Evolutionary conservation across 768 basidiomycete species (phyloP), one percentile per base, ranked within the genome.

Genomic region (Suillus cothurnatus): DNA sequence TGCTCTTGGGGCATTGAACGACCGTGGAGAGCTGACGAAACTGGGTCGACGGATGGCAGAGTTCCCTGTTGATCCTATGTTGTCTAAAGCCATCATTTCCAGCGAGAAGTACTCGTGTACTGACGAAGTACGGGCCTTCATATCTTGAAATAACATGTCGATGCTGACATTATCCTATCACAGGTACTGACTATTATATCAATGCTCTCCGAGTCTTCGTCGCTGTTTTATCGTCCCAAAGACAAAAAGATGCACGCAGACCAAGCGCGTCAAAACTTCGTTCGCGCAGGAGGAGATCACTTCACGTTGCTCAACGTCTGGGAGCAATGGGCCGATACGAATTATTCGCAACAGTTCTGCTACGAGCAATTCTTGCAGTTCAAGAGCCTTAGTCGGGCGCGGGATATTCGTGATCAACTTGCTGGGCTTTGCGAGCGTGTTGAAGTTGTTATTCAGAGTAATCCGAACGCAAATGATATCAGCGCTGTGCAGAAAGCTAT

Each of bases 291-390:
- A 34, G 97, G 97, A 28, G 97, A 99, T 72, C 97, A 99, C 79
- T 99, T 99, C 74, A 99, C 97, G 7, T 78, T 99, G 28, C 84
- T 99, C 32, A 99, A 99, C 74, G 94, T 99, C 15, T 99, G 95
- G 92, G 96, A 98, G 75, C 96, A 98, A 73, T 99, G 97, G 97
- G 93, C 93, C 23, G 97, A 99, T 68, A 94, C 96, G 28, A 95
- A 95, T 72, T 99, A 95, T 74, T 96, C 94, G 26, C 94, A 98
- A 74, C 94, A 96, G 71, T 97, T 94, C 79, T 96, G 94, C 72
- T 97, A 96, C 74, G 95, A 97, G 73, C 93, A 96, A 69, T 98
- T 93, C 80, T 77, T 97, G 58, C 96, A 97, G 74, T 95, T 90
- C 84, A 97, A 99, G 84, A 94, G 92, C 67, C 81, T 99, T 31